phyloP scores from a whole-genome alignment of 2,329 filamentous ascomycete species.

The Plectosphaerella plurivora region DNA sequence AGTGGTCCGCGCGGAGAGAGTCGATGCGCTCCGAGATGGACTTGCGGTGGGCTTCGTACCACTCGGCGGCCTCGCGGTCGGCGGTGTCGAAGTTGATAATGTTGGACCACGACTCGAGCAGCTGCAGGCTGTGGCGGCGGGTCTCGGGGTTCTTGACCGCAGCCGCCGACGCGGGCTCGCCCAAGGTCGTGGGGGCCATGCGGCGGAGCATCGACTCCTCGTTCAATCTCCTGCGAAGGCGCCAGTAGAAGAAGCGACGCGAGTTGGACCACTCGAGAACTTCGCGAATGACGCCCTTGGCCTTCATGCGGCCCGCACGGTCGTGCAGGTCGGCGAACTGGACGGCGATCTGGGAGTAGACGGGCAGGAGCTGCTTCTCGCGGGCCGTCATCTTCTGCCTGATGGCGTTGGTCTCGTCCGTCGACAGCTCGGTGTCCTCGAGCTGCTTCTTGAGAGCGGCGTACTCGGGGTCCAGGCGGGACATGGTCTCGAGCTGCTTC shows the following conservation, averaged over 20 bases:
- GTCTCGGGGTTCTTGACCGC: conserved; percentile 41
- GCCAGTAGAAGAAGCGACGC: conserved; percentile 99
- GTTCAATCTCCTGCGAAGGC: conserved; percentile 90
- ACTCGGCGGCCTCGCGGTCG: conserved; percentile 80
- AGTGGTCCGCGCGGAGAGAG: conserved; percentile 70
- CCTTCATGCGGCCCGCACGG: conserved; percentile 94
- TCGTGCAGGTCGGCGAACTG: conserved; percentile 98
- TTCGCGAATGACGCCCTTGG: conserved; percentile 89
- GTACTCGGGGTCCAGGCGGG: conserved; percentile 82
- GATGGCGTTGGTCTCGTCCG: conserved; percentile 72
- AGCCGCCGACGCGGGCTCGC: conserved; percentile 25
- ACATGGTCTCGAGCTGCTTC: conserved; percentile 96
- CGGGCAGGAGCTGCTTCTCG: conserved; percentile 83
- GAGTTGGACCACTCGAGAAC: conserved; percentile 82
- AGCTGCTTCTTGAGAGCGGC: conserved; percentile 78
- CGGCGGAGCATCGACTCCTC: conserved; percentile 96
- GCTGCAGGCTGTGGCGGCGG: conserved; percentile 65
- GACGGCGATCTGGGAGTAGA: conserved; percentile 92
- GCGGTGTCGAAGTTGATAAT: conserved; percentile 72
- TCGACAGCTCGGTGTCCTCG: conserved; percentile 55
- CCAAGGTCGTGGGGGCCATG: conserved; percentile 50
- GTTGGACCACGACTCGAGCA: conserved; percentile 78
- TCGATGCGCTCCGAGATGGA: conserved; percentile 80
- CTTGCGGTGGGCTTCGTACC: conserved; percentile 96
- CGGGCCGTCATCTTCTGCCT: conserved; percentile 80